Evolutionary conservation across 805 yeast species (phyloP).

Genomic region (Candida jianshihensis): DNA sequence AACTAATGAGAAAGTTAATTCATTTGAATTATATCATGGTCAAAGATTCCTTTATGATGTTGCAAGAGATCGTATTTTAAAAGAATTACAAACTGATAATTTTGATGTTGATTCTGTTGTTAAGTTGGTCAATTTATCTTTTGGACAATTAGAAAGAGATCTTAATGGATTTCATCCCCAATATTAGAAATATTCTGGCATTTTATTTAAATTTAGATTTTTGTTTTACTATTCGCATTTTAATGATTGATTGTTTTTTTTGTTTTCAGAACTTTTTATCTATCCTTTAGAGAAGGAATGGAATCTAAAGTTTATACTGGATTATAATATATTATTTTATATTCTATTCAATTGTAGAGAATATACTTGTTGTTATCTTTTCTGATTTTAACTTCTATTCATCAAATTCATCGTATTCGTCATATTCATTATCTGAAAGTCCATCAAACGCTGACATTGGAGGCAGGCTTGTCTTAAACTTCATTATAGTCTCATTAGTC

Average conservation of each 20-base stretch:
- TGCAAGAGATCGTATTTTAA: constrained; percentile 11
- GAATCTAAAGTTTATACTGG: too few species aligned
- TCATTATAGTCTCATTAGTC: constrained; percentile 16
- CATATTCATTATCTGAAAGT: constrained; percentile 9
- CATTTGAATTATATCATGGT: constrained; percentile 14
- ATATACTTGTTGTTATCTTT: too few species aligned
- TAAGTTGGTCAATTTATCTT: constrained; percentile 15
- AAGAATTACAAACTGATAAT: constrained; percentile 12
- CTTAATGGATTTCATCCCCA: constrained; percentile 1
- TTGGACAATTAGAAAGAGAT: constrained; percentile 18
- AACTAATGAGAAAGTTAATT: too few species aligned
- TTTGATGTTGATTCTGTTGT: constrained; percentile 6
- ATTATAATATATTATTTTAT: too few species aligned
- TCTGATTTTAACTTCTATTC: too few species aligned
- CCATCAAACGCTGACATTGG: constrained; percentile 33
- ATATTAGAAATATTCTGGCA: too few species aligned
- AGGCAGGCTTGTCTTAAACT: constrained; percentile 29
- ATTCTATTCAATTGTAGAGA: too few species aligned
- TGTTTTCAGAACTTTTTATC: too few species aligned
- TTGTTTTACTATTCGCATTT: too few species aligned
- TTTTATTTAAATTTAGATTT: too few species aligned
- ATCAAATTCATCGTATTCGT: constrained; percentile 3
- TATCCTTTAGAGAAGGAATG: too few species aligned
- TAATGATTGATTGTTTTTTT: too few species aligned
- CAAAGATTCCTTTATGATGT: constrained; percentile 17